Conservation (phyloP, 2,329 filamentous ascomycete species). For the Neocatenulostroma microsporum region DNA sequence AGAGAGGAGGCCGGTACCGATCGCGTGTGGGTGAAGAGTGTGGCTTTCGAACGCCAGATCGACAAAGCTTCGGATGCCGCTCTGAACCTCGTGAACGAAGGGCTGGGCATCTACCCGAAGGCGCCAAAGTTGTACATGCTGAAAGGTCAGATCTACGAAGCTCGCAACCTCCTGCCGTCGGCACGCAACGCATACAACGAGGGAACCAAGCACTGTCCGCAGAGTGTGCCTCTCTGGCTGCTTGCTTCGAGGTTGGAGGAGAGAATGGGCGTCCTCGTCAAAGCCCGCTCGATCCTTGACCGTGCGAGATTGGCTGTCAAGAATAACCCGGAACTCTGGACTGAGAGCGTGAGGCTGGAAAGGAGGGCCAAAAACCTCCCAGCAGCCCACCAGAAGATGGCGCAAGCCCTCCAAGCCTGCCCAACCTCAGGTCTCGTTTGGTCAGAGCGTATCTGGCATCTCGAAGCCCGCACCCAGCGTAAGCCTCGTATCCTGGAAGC, state of each 20-base stretch:
- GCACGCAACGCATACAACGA: slow-evolving; percentile 84
- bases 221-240: slow-evolving; percentile 81
- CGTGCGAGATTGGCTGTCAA: slow-evolving; percentile 80
- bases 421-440: slow-evolving; percentile 81
- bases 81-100: slow-evolving; percentile 79
- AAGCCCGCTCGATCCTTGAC: slow-evolving; percentile 89
- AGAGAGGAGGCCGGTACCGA: slow-evolving; percentile 87
- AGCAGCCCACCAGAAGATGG: slow-evolving; percentile 89
- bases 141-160: slow-evolving; percentile 96
- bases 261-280: slow-evolving; percentile 71
- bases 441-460: slow-evolving; percentile 91
- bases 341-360: slow-evolving; percentile 89
- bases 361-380: slow-evolving; percentile 72
- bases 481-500: slow-evolving; percentile 87
- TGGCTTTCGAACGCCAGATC: slow-evolving; percentile 82
- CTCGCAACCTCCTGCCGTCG: slow-evolving; percentile 67
- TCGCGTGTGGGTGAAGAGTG: slow-evolving; percentile 94
- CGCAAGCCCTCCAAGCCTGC: slow-evolving; percentile 83
- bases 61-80: slow-evolving; percentile 71
- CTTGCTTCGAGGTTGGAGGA: slow-evolving; percentile 85
- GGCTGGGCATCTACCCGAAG: slow-evolving; percentile 75
- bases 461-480: slow-evolving; percentile 84
- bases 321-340: slow-evolving; percentile 78
- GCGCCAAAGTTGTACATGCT: slow-evolving; percentile 94
- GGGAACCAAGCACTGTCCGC: slow-evolving; percentile 78